Percentiles rank a stretch among this genome's conserved stretches.
These are phyloP conservation scores for Antrodiella citrinella DNA, from an alignment of 768 basidiomycete genomes.

Conservation along the genomic window DNA sequence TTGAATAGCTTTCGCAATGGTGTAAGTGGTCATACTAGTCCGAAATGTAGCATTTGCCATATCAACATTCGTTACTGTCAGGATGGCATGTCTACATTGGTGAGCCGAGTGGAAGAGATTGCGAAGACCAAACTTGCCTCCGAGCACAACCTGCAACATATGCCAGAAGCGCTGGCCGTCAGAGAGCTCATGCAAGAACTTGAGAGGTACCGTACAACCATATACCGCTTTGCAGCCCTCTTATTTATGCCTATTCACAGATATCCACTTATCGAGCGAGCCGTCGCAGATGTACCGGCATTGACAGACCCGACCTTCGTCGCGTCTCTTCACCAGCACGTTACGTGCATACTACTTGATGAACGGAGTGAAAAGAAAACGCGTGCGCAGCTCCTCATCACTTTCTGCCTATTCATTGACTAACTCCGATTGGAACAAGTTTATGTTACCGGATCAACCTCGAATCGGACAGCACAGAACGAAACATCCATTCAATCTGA, in stretches of 20 bases:
- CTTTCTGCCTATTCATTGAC: no score
- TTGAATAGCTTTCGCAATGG: slow-evolving; percentile 52
- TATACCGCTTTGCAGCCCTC: background rate
- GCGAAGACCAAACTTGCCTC: slow-evolving; percentile 45
- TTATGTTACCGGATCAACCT: no score
- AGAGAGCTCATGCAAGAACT: slow-evolving; percentile 65
- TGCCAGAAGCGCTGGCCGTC: slow-evolving; percentile 44
- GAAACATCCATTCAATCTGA: no score
- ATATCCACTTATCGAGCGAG: slow-evolving; percentile 60
- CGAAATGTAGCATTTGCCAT: background rate
- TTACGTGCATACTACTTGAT: slow-evolving; percentile 26
- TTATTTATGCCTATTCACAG: slow-evolving; percentile 23
- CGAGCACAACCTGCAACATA: slow-evolving; percentile 45
- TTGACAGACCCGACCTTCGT: slow-evolving; percentile 18
- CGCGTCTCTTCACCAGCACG: slow-evolving; percentile 28
- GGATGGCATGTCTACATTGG: slow-evolving; percentile 46
- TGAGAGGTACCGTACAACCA: slow-evolving; percentile 41
- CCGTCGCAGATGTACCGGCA: slow-evolving; percentile 26
- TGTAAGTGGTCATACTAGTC: slow-evolving; percentile 31
- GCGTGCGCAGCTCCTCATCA: background rate
- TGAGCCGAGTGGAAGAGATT: slow-evolving; percentile 53
- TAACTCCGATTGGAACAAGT: no score
- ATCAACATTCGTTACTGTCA: slow-evolving; percentile 18
- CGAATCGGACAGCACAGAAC: no score
- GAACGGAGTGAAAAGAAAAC: slow-evolving; percentile 12